A percentile compares a stretch with the other conserved stretches of the same genome.
These are phyloP conservation scores for Pythium myriotylum DNA, from an alignment of 352 stramenopile genomes.

Conservation along the genomic window DNA sequence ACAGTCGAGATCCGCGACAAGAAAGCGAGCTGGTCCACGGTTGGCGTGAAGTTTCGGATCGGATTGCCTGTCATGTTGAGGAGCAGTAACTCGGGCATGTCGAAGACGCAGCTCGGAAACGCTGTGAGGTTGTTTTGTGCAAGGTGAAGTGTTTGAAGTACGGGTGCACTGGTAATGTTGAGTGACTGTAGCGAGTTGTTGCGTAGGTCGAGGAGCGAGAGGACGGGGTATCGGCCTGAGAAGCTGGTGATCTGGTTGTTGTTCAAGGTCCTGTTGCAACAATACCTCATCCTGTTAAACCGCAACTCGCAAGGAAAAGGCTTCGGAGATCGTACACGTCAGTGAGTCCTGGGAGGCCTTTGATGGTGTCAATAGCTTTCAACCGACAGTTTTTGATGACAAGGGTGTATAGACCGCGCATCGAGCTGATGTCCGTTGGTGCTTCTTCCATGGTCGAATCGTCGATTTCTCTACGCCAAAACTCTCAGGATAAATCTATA, in stretches of 20 bases:
- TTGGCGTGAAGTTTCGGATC: conserved; percentile 16
- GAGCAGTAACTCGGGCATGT: neutral
- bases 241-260: conserved; percentile 12
- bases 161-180: neutral
- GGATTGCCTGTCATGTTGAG: conserved; percentile 21
- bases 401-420: too few relatives aligned
- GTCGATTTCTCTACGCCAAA: too few relatives aligned
- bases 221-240: neutral
- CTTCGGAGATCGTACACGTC: too few relatives aligned
- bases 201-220: neutral
- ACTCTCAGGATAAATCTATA: too few relatives aligned
- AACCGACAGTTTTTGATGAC: too few relatives aligned
- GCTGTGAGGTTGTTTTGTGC: conserved; percentile 10
- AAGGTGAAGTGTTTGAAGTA: conserved; percentile 5
- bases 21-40: neutral
- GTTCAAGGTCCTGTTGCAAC: conserved; percentile 10
- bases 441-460: too few relatives aligned
- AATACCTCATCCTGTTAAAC: too few relatives aligned
- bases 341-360: too few relatives aligned
- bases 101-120: neutral
- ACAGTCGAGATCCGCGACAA: neutral
- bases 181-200: conserved; percentile 13
- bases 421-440: too few relatives aligned
- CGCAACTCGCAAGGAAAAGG: too few relatives aligned
- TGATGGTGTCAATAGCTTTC: neutral